A percentile compares a stretch with the other conserved stretches of the same genome.
phyloP scores from a whole-genome alignment of 495 filamentous ascomycete species.

The Geopyxis carbonaria region DNA sequence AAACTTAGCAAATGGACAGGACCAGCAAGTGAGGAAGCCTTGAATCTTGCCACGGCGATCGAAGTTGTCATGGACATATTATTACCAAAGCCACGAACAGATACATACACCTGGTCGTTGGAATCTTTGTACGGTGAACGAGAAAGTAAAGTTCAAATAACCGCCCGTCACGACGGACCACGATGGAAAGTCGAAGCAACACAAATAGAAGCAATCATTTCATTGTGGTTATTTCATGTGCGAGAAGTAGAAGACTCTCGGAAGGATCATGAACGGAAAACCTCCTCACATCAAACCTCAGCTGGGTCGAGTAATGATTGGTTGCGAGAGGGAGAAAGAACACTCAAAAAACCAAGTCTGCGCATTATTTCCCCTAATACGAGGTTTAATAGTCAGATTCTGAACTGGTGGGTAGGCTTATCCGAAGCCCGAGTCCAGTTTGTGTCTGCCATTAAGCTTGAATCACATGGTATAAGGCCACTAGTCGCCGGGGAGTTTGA shows the following conservation, averaged over 20 bases:
- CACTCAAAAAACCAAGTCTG: background rate
- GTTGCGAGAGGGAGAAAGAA: background rate
- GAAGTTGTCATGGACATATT: conserved; percentile 7
- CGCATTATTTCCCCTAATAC: background rate
- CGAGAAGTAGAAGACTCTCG: background rate
- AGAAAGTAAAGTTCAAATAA: conserved; percentile 1
- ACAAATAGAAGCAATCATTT: conserved; percentile 6
- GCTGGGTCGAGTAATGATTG: background rate
- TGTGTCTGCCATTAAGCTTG: too few species aligned
- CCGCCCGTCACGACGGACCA: background rate
- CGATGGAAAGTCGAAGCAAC: conserved; percentile 1
- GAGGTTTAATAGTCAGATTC: too few species aligned
- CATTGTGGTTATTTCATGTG: conserved; percentile 6
- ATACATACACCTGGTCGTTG: conserved; percentile 1
- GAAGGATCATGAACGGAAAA: too few species aligned
- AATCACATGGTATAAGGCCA: too few species aligned
- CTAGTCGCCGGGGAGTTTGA: too few species aligned
- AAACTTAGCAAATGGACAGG: conserved; percentile 5
- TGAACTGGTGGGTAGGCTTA: too few species aligned
- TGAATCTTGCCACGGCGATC: conserved; percentile 5
- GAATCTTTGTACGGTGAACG: too few species aligned
- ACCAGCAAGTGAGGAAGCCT: background rate
- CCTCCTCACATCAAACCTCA: too few species aligned
- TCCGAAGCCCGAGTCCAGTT: too few species aligned
- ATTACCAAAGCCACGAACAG: background rate